Percentiles rank a stretch among this genome's conserved stretches.
Conservation (phyloP, 805 yeast genomes). For the Barnettozyma sucrosica region DNA sequence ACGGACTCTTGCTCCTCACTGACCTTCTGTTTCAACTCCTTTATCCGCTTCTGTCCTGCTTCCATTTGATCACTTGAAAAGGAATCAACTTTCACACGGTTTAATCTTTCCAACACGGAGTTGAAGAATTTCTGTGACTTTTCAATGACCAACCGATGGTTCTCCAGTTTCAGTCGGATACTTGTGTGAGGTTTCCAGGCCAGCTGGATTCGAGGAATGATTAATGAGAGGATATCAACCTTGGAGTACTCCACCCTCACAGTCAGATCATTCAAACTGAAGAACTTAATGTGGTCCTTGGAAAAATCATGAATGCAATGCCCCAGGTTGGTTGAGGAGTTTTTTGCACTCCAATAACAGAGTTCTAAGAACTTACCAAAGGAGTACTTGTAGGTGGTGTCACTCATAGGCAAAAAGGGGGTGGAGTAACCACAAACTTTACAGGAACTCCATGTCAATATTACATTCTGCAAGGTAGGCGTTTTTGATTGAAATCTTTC, state of each 20-base stretch:
- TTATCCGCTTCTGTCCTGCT: constrained; percentile 57
- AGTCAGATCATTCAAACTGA: constrained; percentile 73
- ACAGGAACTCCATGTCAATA: constrained; percentile 90
- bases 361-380: constrained; percentile 91
- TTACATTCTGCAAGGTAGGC: constrained; percentile 58
- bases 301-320: constrained; percentile 78
- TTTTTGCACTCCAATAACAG: constrained; percentile 63
- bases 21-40: constrained; percentile 49
- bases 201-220: constrained; percentile 67
- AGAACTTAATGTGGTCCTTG: constrained; percentile 76
- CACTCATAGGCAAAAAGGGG: constrained; percentile 77
- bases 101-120: constrained; percentile 63
- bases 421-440: constrained; percentile 69
- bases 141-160: constrained; percentile 45
- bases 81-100: constrained; percentile 69
- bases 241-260: constrained; percentile 72
- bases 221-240: constrained; percentile 72
- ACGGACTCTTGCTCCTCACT: constrained; percentile 45
- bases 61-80: constrained; percentile 66
- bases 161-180: constrained; percentile 60
- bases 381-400: constrained; percentile 83
- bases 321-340: constrained; percentile 51
- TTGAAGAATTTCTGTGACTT: constrained; percentile 60
- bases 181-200: constrained; percentile 70
- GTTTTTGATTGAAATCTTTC: constrained; percentile 53